Evolutionary conservation across 2,329 filamentous ascomycete species (phyloP), one percentile per base, ranked within the genome.

Genomic region (Alternaria atra): DNA sequence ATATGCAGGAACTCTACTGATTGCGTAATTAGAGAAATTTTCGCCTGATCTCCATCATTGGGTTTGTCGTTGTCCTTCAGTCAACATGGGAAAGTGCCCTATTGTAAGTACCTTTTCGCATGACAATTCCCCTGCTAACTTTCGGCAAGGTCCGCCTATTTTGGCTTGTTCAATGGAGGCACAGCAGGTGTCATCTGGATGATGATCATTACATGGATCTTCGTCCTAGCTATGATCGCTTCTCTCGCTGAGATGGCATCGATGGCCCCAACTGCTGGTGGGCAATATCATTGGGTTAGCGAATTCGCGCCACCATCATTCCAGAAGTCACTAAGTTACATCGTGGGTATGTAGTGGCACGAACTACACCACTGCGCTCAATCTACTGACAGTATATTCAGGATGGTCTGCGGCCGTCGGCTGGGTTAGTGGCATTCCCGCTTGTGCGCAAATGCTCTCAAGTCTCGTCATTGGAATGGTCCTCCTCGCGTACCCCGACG

Each of bases 391-490:
- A 40, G 13, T 15, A 13, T 20, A 27, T 13, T 13, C 23, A 59
- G 76, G 73, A 65, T 56, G 42, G 63, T 63, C 52, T 46, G 60
- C 61, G 23, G 62, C 62, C 12, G 48, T 67, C 9, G 64, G 64
- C 1, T 83, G 81, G 81, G 77, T 80, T 0, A 63, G 80, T 4
- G 80, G 78, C 0, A 73, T 84, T 8, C 72, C 80, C 4, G 48
- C 73, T 1, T 70, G 72, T 71, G 73, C 52, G n/a, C 65, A 52
- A 51, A 65, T 52, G 62, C 60, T 63, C 64, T 72, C 61, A 6
- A 67, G 32, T 17, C 61, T 65, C 27, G 58, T 61, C 60, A 67
- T 70, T 17, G 68, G 67, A 3, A 64, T 71, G 55, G 66, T 83
- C 4, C 78, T 82, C 39, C 72, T 73, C 25, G 68, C 81, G 35